Evolutionary conservation across 495 filamentous ascomycete species (phyloP).

Genomic region (Glarea lozoyensis): DNA sequence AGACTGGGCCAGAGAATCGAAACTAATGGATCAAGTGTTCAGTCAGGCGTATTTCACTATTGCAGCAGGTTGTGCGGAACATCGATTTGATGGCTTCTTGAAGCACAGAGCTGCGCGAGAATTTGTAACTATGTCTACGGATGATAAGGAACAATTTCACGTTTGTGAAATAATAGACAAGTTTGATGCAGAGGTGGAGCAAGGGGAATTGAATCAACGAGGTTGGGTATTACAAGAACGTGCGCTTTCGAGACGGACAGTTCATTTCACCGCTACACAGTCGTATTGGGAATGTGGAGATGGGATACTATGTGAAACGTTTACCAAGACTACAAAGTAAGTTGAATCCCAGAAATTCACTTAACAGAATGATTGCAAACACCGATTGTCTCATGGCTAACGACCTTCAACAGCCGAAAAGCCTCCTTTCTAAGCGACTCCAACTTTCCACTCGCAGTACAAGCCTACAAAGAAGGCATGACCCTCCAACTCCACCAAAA

Average conservation of each 20-base stretch:
- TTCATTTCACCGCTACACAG: conserved; percentile 22
- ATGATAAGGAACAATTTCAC: neutral
- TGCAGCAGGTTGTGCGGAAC: neutral
- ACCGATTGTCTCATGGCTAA: too few relatives aligned
- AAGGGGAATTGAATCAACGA: conserved; percentile 19
- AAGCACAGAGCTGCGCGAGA: too few relatives aligned
- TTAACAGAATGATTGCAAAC: too few relatives aligned
- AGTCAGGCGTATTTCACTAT: neutral
- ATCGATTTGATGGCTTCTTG: neutral
- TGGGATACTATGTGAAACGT: neutral
- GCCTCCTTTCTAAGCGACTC: conserved; percentile 29
- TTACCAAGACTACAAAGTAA: neutral
- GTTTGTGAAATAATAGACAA: neutral
- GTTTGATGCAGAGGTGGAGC: neutral
- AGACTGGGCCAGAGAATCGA: conserved; percentile 1
- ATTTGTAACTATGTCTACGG: neutral
- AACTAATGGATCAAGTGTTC: neutral
- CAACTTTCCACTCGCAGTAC: conserved; percentile 24
- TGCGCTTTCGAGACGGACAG: conserved; percentile 17
- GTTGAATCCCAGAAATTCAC: neutral
- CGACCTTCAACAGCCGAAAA: conserved; percentile 5
- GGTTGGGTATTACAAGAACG: conserved; percentile 31
- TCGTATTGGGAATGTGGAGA: conserved; percentile 24
- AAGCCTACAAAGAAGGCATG: neutral
- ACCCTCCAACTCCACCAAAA: conserved; percentile 6